Percentiles rank a stretch among this genome's conserved stretches.
Evolutionary conservation across 1,139 yeast genomes (phyloP).

Genomic region (Candida sp.): DNA sequence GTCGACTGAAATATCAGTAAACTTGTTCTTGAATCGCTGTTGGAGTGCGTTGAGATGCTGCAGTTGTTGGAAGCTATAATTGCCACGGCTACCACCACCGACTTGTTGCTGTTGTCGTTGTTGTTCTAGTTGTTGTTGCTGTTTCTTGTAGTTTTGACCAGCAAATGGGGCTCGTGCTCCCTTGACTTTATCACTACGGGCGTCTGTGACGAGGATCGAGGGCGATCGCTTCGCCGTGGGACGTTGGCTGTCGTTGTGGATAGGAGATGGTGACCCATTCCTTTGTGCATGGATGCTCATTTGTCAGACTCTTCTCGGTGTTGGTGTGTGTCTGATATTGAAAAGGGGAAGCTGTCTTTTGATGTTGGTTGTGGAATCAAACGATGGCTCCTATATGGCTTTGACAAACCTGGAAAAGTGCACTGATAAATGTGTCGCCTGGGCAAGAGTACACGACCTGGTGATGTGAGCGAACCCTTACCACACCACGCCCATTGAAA

Average conservation of each 20-base stretch:
- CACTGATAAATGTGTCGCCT: not conserved
- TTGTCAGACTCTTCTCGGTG: too few relatives aligned
- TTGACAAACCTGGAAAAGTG: too few relatives aligned
- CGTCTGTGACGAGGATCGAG: slow-evolving; percentile 90
- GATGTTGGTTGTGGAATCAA: not conserved
- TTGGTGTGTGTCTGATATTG: too few relatives aligned
- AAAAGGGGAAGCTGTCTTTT: too few relatives aligned
- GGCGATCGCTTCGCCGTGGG: slow-evolving; percentile 92
- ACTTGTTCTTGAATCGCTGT: slow-evolving; percentile 43
- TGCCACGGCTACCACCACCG: slow-evolving; percentile 10
- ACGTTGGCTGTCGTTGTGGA: slow-evolving; percentile 19
- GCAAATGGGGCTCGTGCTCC: slow-evolving; percentile 89
- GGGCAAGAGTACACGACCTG: not conserved
- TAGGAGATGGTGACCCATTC: slow-evolving; percentile 10
- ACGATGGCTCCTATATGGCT: too few relatives aligned
- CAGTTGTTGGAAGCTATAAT: slow-evolving; percentile 18
- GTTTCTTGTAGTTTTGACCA: slow-evolving; percentile 52
- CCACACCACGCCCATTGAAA: not conserved
- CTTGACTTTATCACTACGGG: slow-evolving; percentile 60
- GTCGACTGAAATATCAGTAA: slow-evolving; percentile 74
- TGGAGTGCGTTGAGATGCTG: slow-evolving; percentile 26
- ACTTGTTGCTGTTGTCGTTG: slow-evolving; percentile 18
- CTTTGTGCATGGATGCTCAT: slow-evolving; percentile 7
- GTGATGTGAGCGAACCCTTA: not conserved
- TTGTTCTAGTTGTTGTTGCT: slow-evolving; percentile 30